A percentile compares a stretch with the other conserved stretches of the same genome.
Conservation (phyloP, 1,284 basidiomycete genomes). For the Trichosporon sp. region DNA sequence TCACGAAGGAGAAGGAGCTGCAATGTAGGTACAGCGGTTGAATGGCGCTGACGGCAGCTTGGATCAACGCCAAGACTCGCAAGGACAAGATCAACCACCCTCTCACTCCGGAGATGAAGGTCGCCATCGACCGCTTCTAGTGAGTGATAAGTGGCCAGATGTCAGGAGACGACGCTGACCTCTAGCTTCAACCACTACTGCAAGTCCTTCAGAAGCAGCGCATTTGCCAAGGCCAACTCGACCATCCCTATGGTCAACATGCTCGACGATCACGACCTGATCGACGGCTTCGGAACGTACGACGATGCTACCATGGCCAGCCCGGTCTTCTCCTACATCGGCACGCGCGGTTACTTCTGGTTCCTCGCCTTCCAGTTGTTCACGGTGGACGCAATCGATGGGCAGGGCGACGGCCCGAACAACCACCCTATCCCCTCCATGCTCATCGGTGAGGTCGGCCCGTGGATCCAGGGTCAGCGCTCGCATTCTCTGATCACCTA, state of each 20-base stretch:
- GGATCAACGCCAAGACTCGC: slow-evolving; percentile 65
- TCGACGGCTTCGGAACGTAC: slow-evolving; percentile 83
- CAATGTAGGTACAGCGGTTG: slow-evolving; percentile 28
- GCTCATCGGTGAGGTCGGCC: slow-evolving; percentile 67
- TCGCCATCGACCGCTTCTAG: slow-evolving; percentile 72
- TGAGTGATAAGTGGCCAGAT: slow-evolving; percentile 15
- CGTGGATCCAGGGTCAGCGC: slow-evolving; percentile 63
- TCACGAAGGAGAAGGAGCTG: slow-evolving; percentile 51
- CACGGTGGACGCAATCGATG: slow-evolving; percentile 69
- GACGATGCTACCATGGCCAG: slow-evolving; percentile 69
- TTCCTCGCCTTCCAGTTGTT: slow-evolving; percentile 90
- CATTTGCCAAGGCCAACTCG: slow-evolving; percentile 86
- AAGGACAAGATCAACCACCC: slow-evolving; percentile 60
- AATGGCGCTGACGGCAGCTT: slow-evolving; percentile 54
- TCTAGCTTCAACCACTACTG: slow-evolving; percentile 82
- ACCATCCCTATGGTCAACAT: slow-evolving; percentile 68
- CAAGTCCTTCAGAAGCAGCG: slow-evolving; percentile 74
- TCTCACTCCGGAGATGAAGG: slow-evolving; percentile 65
- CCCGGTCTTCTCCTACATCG: slow-evolving; percentile 64
- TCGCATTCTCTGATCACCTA: slow-evolving; percentile 71
- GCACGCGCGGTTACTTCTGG: slow-evolving; percentile 75
- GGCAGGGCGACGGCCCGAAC: slow-evolving; percentile 56
- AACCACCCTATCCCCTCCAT: slow-evolving; percentile 63
- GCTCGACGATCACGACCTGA: slow-evolving; percentile 62
- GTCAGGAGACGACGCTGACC: neutral